Conservation (phyloP, 345 rosid genomes). For the Moringa oleifera region DNA sequence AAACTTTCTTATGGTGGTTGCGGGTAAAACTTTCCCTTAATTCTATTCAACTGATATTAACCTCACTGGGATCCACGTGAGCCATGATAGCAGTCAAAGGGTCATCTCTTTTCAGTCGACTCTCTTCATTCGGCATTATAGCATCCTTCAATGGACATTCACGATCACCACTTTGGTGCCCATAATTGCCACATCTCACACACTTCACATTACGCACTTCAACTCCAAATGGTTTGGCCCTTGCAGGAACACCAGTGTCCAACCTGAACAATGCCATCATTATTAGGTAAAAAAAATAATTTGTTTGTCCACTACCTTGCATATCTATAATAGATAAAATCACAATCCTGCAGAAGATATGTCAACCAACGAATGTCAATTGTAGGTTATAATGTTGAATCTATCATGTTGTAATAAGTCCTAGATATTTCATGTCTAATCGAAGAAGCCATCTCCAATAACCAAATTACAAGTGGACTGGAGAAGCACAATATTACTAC, state of each 20-base stretch:
- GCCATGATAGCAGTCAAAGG: conserved; percentile 88
- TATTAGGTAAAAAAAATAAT: no score
- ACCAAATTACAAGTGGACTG: no score
- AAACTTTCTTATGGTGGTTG: no score
- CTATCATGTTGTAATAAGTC: no score
- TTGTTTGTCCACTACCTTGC: no score
- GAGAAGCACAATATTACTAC: no score
- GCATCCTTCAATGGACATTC: conserved; percentile 95
- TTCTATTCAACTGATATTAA: conserved; percentile 20
- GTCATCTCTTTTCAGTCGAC: conserved; percentile 87
- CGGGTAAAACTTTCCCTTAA: conserved; percentile 3
- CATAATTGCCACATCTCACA: conserved; percentile 81
- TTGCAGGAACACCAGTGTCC: conserved; percentile 81
- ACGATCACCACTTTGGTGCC: conserved; percentile 98
- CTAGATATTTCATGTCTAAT: no score
- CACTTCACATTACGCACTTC: conserved; percentile 93
- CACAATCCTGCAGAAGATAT: no score
- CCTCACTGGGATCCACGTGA: conserved; percentile 80
- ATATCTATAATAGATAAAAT: no score
- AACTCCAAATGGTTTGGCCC: conserved; percentile 87
- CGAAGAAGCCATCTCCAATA: no score
- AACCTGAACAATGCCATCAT: conserved; percentile 38
- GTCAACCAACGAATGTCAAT: no score
- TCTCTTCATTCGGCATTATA: conserved; percentile 94
- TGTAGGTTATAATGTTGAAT: no score